These are phyloP conservation scores for Pyrus hybrid DNA, from an alignment of 331 rosid species.

Conservation along the genomic window DNA sequence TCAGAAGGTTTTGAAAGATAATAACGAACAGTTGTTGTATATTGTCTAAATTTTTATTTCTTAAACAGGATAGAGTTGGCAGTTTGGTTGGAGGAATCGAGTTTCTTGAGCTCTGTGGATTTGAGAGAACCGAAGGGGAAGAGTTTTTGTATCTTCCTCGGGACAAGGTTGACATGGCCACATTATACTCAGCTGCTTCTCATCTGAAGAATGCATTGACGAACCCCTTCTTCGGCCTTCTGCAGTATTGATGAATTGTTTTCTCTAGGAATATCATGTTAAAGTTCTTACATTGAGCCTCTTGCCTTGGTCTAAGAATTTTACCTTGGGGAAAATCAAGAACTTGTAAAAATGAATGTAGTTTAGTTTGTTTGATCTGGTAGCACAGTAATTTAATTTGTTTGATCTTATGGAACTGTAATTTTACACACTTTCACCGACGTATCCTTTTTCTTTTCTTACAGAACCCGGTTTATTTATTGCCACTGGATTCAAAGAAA, in stretches of 20 bases:
- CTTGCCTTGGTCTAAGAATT: not conserved
- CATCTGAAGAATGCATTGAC: conserved; percentile 57
- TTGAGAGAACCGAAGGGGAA: conserved; percentile 41
- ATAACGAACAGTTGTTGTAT: not conserved
- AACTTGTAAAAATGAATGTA: not conserved
- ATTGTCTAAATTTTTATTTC: not conserved
- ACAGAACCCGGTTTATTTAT: too few relatives aligned
- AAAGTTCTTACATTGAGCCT: not conserved
- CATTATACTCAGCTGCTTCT: conserved; percentile 51
- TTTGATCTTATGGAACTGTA: too few relatives aligned
- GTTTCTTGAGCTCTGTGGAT: conserved; percentile 89
- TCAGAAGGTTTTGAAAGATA: not conserved
- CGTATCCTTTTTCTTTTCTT: too few relatives aligned
- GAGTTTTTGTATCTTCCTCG: conserved; percentile 59
- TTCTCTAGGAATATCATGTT: not conserved
- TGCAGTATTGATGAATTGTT: not conserved
- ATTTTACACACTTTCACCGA: too few relatives aligned
- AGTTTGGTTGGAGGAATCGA: conserved; percentile 56
- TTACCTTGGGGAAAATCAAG: not conserved
- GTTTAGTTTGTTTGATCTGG: not conserved
- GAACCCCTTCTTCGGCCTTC: conserved; percentile 82
- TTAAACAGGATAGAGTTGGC: conserved; percentile 78
- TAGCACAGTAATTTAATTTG: too few relatives aligned
- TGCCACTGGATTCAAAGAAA: too few relatives aligned
- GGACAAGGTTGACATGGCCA: conserved; percentile 36